Conservation (phyloP, 345 rosid genomes). For the Pistacia atlantica region DNA sequence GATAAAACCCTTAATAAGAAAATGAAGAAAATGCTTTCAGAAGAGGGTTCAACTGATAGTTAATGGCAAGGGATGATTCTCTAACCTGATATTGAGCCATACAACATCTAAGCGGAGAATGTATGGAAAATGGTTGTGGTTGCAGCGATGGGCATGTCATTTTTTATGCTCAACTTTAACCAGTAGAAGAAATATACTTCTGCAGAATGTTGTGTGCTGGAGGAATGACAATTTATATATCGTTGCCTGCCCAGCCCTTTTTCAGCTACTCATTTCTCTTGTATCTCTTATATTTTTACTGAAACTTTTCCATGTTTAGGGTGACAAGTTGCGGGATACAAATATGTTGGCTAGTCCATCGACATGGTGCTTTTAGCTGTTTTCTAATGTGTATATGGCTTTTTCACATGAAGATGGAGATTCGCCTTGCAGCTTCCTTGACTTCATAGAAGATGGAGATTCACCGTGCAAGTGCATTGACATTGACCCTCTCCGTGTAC, state of each 20-base stretch:
- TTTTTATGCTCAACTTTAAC: too few relatives aligned
- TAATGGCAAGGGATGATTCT: slow-evolving; percentile 4
- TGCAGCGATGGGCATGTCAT: too few relatives aligned
- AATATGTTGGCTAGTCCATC: background rate
- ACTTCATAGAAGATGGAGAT: background rate
- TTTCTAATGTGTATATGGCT: background rate
- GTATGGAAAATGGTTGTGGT: background rate
- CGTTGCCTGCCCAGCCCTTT: background rate
- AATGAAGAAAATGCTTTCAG: slow-evolving; percentile 43
- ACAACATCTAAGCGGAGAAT: background rate
- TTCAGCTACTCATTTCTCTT: background rate
- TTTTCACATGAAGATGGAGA: background rate
- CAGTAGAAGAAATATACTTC: too few relatives aligned
- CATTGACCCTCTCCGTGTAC: background rate
- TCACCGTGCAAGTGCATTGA: background rate
- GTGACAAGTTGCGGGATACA: background rate
- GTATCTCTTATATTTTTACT: too few relatives aligned
- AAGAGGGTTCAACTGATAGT: slow-evolving; percentile 8
- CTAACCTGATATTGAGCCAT: background rate
- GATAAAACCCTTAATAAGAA: slow-evolving; percentile 66
- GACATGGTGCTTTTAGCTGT: background rate
- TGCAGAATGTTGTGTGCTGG: background rate
- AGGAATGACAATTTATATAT: background rate
- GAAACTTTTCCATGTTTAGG: background rate
- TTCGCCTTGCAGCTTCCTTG: background rate